Conservation (phyloP, 768 basidiomycete species). For the Paxillus involutus region DNA sequence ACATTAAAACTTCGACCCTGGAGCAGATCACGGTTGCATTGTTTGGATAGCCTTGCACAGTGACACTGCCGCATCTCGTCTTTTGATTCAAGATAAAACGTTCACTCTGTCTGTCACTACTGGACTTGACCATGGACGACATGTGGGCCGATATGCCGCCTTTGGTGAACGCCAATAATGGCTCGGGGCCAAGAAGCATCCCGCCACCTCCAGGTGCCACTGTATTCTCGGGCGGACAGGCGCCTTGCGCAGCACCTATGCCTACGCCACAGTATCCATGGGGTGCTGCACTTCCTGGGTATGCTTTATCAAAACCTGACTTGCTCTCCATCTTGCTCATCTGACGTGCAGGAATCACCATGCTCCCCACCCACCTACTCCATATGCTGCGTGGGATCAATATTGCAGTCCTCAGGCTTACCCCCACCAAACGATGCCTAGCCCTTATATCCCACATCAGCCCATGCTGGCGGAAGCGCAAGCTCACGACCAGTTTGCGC, state of each 20-base stretch:
- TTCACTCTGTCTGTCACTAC: slow-evolving; percentile 10
- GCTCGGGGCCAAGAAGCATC: slow-evolving; percentile 11
- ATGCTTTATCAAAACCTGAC: background rate
- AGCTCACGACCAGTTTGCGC: slow-evolving; percentile 8
- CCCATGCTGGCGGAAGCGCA: slow-evolving; percentile 7
- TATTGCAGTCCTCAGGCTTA: background rate
- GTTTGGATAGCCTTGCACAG: slow-evolving; percentile 8
- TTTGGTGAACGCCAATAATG: slow-evolving; percentile 20
- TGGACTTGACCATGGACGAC: slow-evolving; percentile 5
- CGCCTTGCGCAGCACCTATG: slow-evolving; percentile 9
- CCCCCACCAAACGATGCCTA: slow-evolving; percentile 22
- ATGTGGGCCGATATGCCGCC: slow-evolving; percentile 26
- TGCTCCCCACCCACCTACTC: too few relatives aligned
- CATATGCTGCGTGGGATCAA: too few relatives aligned
- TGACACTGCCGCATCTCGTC: slow-evolving; percentile 10
- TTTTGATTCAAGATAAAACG: slow-evolving; percentile 13
- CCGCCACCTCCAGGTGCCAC: slow-evolving; percentile 26
- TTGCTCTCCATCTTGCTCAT: background rate
- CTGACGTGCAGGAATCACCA: background rate
- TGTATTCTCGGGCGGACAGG: slow-evolving; percentile 8
- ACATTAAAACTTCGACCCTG: too few relatives aligned
- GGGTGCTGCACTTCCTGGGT: slow-evolving; percentile 18
- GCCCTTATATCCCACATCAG: slow-evolving; percentile 31
- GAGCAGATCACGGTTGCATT: background rate
- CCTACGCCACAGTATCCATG: slow-evolving; percentile 9